These are phyloP conservation scores for Purpureocillium takamizusanense DNA, from an alignment of 2,329 filamentous ascomycete genomes.

Conservation along the genomic window DNA sequence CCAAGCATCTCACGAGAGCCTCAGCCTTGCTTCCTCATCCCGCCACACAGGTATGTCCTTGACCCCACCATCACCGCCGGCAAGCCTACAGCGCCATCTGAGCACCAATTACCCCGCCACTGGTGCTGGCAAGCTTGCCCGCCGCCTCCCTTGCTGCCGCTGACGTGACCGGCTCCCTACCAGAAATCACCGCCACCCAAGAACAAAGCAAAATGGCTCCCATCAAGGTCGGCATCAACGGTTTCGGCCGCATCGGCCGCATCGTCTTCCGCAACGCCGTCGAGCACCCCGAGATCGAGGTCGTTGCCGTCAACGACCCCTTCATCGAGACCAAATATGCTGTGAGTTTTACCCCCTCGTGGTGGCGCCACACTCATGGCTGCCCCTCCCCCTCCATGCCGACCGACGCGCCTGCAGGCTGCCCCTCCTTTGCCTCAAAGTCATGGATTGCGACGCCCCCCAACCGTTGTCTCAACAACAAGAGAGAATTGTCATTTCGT, in stretches of 20 bases:
- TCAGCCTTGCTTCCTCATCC: background rate
- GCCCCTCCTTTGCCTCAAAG: conserved; percentile 6
- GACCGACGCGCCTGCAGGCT: conserved; percentile 2
- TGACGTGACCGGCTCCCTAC: background rate
- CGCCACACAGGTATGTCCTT: background rate
- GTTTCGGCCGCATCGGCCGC: conserved; percentile 98
- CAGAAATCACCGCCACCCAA: background rate
- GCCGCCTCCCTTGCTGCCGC: background rate
- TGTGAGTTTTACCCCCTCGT: conserved; percentile 50
- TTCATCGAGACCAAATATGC: conserved; percentile 98
- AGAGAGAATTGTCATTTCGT: no score
- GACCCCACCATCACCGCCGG: background rate
- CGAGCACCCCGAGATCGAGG: conserved; percentile 79
- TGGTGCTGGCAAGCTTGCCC: background rate
- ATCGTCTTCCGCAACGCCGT: conserved; percentile 98
- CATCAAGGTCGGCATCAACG: conserved; percentile 93
- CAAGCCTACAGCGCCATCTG: no score
- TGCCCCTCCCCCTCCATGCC: conserved; percentile 3
- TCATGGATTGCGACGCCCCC: background rate
- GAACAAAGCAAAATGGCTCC: conserved; percentile 33
- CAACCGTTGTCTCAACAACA: background rate
- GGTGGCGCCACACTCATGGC: conserved; percentile 1
- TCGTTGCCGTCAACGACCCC: conserved; percentile 97
- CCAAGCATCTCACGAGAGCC: background rate
- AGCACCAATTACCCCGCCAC: background rate